Evolutionary conservation across 2,329 filamentous ascomycete species (phyloP), one percentile per base, ranked within the genome.

Genomic region (Aspergillus hortae): DNA sequence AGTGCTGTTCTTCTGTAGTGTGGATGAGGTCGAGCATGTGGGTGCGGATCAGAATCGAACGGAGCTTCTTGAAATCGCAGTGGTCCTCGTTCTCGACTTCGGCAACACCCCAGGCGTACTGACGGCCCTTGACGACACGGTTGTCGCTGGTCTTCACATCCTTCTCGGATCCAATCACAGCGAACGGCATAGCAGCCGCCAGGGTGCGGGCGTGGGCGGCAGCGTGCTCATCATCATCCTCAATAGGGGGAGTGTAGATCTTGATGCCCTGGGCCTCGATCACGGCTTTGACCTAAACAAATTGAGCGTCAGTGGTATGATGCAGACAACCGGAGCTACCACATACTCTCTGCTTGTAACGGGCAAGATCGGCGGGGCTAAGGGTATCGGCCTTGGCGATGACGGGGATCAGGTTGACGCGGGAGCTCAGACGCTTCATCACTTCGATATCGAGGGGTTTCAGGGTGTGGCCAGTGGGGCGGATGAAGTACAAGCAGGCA

Each of bases 1-100:
- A 99, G 83, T 99, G 94, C 67, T 91, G 87, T 82, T 99, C 94
- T 79, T 99, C 94, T 63, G 94, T 99, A 59, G 95, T 99, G 82
- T 99, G 94, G 73, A 99, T 99, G 60, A 99, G 88, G 73, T 99
- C 94, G 67, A 99, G 86, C 94, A 99, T 99, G 81, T 99, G 94
- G 46, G 92, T 96, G 75, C 94, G 90, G 80, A 99, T 97, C 62
- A 99, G 83, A 68, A 99, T 97, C 45, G 92, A 96, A 67, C 94
- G 92, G 59, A 99, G 88, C 83, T 99, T 99, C 88, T 99, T 99
- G 83, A 99, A 99, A 77, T 99, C 94, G 78, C 94, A 99, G 83
- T 99, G 94, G 72, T 99, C 94, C 79, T 99, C 94, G 72, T 99
- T 99, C 83, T 99, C 94, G 48, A 99, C 94, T 77, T 99, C 94